Percentiles rank a stretch among this genome's conserved stretches.
Conservation (phyloP, 345 rosid species). For the Toxicodendron radicans region DNA sequence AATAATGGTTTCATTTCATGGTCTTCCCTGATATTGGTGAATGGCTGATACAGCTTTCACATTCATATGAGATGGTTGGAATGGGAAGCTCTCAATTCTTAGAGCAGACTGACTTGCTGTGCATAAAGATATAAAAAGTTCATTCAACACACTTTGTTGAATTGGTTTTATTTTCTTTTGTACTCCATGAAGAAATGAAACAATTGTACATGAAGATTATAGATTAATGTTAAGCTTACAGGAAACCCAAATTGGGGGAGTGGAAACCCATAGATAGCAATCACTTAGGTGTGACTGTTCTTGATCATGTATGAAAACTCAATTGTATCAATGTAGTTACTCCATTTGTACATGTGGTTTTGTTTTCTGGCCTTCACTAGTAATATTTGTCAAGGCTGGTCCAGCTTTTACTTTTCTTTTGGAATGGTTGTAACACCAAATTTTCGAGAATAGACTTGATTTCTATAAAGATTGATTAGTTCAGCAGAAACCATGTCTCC, state of each 20-base stretch:
- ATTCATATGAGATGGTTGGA: slow-evolving; percentile 57
- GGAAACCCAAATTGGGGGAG: background rate
- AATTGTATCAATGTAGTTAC: background rate
- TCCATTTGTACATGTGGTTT: background rate
- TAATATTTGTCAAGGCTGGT: slow-evolving; percentile 9
- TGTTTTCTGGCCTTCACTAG: background rate
- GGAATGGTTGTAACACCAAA: no score
- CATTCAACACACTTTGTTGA: slow-evolving; percentile 9
- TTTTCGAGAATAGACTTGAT: no score
- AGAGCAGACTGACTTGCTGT: slow-evolving; percentile 66
- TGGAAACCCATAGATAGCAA: slow-evolving; percentile 5
- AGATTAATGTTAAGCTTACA: slow-evolving; percentile 2
- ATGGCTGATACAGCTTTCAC: slow-evolving; percentile 15
- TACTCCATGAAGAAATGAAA: background rate
- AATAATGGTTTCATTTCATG: slow-evolving; percentile 8
- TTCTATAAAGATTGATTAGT: no score
- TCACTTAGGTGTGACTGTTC: background rate
- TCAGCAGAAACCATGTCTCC: background rate
- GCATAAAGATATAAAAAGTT: slow-evolving; percentile 31
- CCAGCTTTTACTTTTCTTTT: background rate
- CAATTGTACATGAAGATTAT: slow-evolving; percentile 7
- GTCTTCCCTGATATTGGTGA: background rate
- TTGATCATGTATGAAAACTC: slow-evolving; percentile 4
- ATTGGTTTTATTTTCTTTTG: background rate
- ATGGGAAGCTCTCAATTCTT: slow-evolving; percentile 41